These are phyloP conservation scores for Aspergillus amoenus DNA, from an alignment of 2,329 filamentous ascomycete species.

Conservation along the genomic window DNA sequence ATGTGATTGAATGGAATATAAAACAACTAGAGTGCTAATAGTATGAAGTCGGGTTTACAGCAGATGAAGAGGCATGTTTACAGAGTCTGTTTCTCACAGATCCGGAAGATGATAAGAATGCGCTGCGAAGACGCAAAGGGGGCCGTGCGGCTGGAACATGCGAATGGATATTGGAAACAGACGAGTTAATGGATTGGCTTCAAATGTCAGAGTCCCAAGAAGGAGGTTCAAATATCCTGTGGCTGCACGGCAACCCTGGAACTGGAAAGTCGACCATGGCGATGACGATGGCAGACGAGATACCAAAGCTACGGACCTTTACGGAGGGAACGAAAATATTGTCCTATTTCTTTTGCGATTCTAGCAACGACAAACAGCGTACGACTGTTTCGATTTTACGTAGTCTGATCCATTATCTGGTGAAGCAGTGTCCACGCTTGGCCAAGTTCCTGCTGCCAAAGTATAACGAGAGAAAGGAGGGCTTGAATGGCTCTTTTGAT, in stretches of 20 bases:
- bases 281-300: not conserved
- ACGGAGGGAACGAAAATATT: not conserved
- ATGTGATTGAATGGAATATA: too few relatives aligned
- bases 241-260: slow-evolving; percentile 3
- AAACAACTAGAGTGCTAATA: too few relatives aligned
- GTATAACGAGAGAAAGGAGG: not conserved
- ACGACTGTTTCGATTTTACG: not conserved
- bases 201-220: not conserved
- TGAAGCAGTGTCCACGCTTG: not conserved
- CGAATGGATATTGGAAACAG: not conserved
- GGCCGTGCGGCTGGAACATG: not conserved
- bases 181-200: not conserved
- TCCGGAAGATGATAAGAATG: not conserved
- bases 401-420: not conserved
- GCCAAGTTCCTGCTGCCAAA: not conserved
- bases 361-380: not conserved
- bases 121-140: slow-evolving; percentile 1
- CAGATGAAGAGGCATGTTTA: not conserved
- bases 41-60: not conserved
- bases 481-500: slow-evolving; percentile 12
- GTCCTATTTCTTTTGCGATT: slow-evolving; percentile 5
- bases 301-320: not conserved
- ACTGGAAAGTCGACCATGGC: slow-evolving; percentile 3
- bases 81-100: not conserved
- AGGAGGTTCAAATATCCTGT: not conserved